Base-by-base conservation (phyloP, 2,329 filamentous ascomycete species). In the Trichoderma brevicompactum region DNA sequence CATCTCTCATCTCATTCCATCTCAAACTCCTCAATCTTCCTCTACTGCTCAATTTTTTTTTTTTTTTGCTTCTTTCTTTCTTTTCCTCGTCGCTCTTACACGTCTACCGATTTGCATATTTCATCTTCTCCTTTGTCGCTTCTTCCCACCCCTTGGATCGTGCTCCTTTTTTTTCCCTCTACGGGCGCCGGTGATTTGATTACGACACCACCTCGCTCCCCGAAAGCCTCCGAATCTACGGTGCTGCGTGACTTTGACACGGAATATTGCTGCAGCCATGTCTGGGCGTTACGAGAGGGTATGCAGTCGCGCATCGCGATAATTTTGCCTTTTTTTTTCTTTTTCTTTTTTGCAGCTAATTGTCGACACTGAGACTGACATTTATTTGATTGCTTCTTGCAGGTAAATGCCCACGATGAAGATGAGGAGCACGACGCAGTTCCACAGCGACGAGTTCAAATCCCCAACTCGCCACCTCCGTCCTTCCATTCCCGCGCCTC, bases 401-500 rank as follows among this genome's bases (percentile, higher is more conserved):
- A 88, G 85, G 81, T 89, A 59, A 85, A 85, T 72, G 82, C 80
- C 73, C 84, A 83, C 68, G 86, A 88, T 70, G 82, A 85, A 65
- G 83, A 87, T 65, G 81, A 86, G 46, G 61, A 65, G 15, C 65
- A 50, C 36, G 23, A 60, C 15, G 50, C 32, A 13, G 62, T 67
- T 60, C 53, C 48, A 13, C 54, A 64, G 61, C 41, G 58, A 48
- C 54, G 54, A 46, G 75, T 82, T 67, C 85, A 86, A 23, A 75
- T 83, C 68, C 85, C 86, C 44, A 83, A 80, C 75, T 90, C 87
- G 34, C 87, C 88, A 56, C 88, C 88, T 43, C 94, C 94, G 2
- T 97, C 94, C 1, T 98, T 97, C 78, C 92, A 89, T 76, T 97
- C 94, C 53, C 87, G 91, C 74, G 84, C 90, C 38, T 92, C 92